Conservation (phyloP, 2,329 filamentous ascomycete genomes). For the Aspergillus thermomutatus region DNA sequence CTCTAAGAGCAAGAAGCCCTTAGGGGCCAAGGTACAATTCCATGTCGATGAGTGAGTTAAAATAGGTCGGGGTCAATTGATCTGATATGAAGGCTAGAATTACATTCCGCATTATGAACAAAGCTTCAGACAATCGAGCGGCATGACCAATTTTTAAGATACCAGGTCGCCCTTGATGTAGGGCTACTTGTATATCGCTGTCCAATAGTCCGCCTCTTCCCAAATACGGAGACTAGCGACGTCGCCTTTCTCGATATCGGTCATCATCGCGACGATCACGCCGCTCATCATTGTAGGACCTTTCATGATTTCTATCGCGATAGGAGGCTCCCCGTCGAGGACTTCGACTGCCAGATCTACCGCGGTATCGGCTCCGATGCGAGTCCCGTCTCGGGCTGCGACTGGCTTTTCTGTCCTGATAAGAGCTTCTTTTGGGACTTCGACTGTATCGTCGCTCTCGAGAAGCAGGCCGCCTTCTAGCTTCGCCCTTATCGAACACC, state of each 20-base stretch:
- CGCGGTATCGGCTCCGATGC: constrained; percentile 35
- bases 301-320: constrained; percentile 36
- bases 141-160: background rate
- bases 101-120: background rate
- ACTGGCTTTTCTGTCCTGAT: constrained; percentile 30
- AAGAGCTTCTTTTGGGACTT: constrained; percentile 41
- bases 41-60: background rate
- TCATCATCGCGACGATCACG: constrained; percentile 26
- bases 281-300: constrained; percentile 34
- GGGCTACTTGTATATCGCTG: background rate
- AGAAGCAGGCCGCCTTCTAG: constrained; percentile 12
- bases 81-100: background rate
- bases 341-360: constrained; percentile 33
- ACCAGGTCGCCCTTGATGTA: background rate
- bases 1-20: background rate
- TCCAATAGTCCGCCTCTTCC: background rate
- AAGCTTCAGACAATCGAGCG: background rate
- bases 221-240: constrained; percentile 9
- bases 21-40: background rate
- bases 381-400: constrained; percentile 25
- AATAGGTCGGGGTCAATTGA: background rate
- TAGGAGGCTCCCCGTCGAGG: constrained; percentile 24
- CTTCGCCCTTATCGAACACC: constrained; percentile 65
- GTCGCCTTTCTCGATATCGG: constrained; percentile 26
- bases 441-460: constrained; percentile 37